These are phyloP conservation scores for Trametes sp. DNA, from an alignment of 1,284 basidiomycete species.

Conservation along the genomic window DNA sequence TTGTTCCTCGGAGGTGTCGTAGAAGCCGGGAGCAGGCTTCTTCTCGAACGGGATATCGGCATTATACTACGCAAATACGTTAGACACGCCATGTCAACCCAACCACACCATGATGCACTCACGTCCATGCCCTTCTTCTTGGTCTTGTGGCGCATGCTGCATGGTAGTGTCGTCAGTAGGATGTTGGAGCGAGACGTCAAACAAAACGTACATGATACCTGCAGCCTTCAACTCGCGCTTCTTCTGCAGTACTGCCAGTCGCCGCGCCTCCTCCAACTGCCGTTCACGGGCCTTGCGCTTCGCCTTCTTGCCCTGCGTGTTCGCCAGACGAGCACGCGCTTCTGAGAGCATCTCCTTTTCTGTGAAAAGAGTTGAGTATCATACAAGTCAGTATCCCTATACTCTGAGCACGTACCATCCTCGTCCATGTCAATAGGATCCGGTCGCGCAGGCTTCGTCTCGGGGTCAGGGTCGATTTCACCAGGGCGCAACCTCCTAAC, in stretches of 20 bases:
- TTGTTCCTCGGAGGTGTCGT: slow-evolving; percentile 95
- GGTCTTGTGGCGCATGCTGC: slow-evolving; percentile 84
- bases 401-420: slow-evolving; percentile 68
- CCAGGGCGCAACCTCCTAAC: slow-evolving; percentile 90
- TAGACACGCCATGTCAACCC: not conserved
- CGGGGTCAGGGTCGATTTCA: slow-evolving; percentile 99
- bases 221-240: slow-evolving; percentile 98
- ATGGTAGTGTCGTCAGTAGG: slow-evolving; percentile 28
- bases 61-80: slow-evolving; percentile 74
- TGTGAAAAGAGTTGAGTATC: slow-evolving; percentile 39
- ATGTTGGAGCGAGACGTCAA: not conserved
- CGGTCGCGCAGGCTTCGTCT: slow-evolving; percentile 96
- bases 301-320: slow-evolving; percentile 99
- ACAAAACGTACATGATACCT: slow-evolving; percentile 86
- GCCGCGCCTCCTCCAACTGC: slow-evolving; percentile 94
- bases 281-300: slow-evolving; percentile 98
- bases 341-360: slow-evolving; percentile 99
- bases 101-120: slow-evolving; percentile 41
- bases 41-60: slow-evolving; percentile 99
- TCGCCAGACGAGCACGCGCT: slow-evolving; percentile 96
- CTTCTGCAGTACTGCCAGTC: slow-evolving; percentile 96
- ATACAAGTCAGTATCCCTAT: not conserved
- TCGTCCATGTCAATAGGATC: slow-evolving; percentile 99
- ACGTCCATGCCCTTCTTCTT: slow-evolving; percentile 99
- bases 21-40: slow-evolving; percentile 94